phyloP scores from a whole-genome alignment of 148 eudicot genomes.

The Silene latifolia region DNA sequence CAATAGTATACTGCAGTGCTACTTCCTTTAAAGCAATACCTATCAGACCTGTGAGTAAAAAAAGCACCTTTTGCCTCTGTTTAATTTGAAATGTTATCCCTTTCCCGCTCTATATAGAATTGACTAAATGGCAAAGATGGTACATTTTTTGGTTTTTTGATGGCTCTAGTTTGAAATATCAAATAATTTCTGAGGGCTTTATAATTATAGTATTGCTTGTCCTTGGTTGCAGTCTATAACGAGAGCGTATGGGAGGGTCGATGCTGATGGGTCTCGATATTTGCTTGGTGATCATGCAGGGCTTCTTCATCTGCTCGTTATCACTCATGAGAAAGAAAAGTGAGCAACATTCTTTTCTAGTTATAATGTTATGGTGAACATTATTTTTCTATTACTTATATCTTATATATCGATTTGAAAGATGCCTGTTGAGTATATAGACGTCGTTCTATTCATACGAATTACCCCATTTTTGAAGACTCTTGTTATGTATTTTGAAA shows the following conservation, averaged over 20 bases:
- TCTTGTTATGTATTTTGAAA: too few species aligned
- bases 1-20: slow-evolving; percentile 93
- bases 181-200: neutral
- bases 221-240: slow-evolving; percentile 65
- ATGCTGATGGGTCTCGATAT: slow-evolving; percentile 97
- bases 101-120: neutral
- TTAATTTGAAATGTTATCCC: neutral
- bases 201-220: slow-evolving; percentile 9
- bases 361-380: neutral
- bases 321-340: slow-evolving; percentile 94
- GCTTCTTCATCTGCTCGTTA: slow-evolving; percentile 90
- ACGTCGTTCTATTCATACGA: neutral
- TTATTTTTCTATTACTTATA: neutral
- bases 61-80: neutral
- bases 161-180: neutral
- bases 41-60: slow-evolving; percentile 68
- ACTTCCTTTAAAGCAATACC: slow-evolving; percentile 92
- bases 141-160: neutral
- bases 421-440: neutral
- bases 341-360: slow-evolving; percentile 29
- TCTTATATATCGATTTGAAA: neutral
- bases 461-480: neutral
- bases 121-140: neutral
- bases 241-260: slow-evolving; percentile 95
- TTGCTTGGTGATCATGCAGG: slow-evolving; percentile 95